Evolutionary conservation across 2,329 filamentous ascomycete species (phyloP).

Genomic region (Talaromyces verruculosus): DNA sequence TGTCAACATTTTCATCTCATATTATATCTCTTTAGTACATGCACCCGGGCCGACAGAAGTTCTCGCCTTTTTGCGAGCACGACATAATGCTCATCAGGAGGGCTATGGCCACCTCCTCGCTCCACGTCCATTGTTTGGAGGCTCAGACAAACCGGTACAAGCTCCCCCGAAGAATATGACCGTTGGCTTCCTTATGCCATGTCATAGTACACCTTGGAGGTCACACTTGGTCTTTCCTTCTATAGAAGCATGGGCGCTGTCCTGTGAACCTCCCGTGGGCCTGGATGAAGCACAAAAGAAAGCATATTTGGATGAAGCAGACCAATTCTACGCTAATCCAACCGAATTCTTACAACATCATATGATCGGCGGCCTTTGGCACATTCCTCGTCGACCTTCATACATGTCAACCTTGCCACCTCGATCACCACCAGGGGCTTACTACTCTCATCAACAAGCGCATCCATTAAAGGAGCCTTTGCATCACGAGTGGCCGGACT

Average conservation of each 20-base stretch:
- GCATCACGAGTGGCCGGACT: conserved; percentile 48
- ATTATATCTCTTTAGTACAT: conserved; percentile 74
- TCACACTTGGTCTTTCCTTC: conserved; percentile 75
- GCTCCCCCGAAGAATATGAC: conserved; percentile 45
- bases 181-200: conserved; percentile 85
- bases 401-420: conserved; percentile 26
- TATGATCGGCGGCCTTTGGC: conserved; percentile 47
- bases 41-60: conserved; percentile 77
- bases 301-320: conserved; percentile 81
- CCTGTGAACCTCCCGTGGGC: conserved; percentile 83
- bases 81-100: conserved; percentile 64
- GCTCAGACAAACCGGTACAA: conserved; percentile 2
- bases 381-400: conserved; percentile 36
- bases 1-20: conserved; percentile 68
- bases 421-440: conserved; percentile 9
- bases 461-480: conserved; percentile 10
- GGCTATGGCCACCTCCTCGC: conserved; percentile 28
- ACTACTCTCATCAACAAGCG: conserved; percentile 12
- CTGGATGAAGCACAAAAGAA: conserved; percentile 61
- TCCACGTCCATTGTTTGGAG: conserved; percentile 26
- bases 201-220: conserved; percentile 94
- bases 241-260: conserved; percentile 78
- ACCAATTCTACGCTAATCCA: conserved; percentile 77
- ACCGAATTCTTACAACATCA: conserved; percentile 57
- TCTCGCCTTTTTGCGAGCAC: conserved; percentile 69